Percentiles rank a stretch among this genome's conserved stretches.
phyloP scores from a whole-genome alignment of 1,284 basidiomycete species.

The Puccinia polysora region DNA sequence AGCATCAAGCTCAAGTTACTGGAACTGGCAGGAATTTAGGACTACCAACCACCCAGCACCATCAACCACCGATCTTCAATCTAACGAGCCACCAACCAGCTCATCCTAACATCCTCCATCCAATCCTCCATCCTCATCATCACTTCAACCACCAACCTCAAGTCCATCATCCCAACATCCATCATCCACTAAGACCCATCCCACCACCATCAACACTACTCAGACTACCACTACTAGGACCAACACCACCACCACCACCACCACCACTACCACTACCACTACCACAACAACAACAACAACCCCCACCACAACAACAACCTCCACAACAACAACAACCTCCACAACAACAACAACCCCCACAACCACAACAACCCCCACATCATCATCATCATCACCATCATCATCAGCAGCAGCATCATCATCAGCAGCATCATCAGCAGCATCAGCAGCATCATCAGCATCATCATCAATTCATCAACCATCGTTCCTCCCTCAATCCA shows the following conservation, averaged over 20 bases:
- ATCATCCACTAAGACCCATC: background rate
- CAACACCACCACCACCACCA: too few species aligned
- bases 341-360: background rate
- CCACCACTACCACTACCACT: background rate
- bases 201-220: too few species aligned
- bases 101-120: background rate
- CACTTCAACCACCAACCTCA: background rate
- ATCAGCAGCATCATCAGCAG: background rate
- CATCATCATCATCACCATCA: constrained; percentile 1
- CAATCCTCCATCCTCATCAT: constrained; percentile 7
- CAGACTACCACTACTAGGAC: too few species aligned
- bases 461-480: background rate
- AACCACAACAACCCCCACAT: background rate
- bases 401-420: background rate
- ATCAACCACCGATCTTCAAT: background rate
- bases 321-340: background rate
- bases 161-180: background rate
- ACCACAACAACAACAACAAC: constrained; percentile 5
- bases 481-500: background rate
- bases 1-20: too few species aligned
- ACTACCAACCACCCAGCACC: background rate
- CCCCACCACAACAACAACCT: background rate
- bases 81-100: background rate
- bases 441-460: background rate
- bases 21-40: too few species aligned